Percentiles rank a stretch among this genome's conserved stretches.
These are phyloP conservation scores for Lindgomyces ingoldianus DNA, from an alignment of 495 filamentous ascomycete genomes.

Conservation along the genomic window DNA sequence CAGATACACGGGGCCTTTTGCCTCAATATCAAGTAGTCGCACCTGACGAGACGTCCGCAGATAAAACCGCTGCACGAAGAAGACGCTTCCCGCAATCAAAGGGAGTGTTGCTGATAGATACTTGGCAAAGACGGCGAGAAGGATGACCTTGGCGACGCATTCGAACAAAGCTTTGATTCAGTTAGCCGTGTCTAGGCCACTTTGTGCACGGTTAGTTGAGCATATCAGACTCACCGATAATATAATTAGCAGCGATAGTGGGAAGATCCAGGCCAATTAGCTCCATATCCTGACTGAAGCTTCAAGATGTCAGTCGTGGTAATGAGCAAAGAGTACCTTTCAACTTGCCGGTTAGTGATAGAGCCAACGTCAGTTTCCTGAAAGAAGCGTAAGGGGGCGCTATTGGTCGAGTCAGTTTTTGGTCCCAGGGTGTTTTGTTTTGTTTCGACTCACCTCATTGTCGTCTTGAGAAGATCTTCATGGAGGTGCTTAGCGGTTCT, in stretches of 20 bases:
- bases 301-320: slow-evolving; percentile 2
- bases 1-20: slow-evolving; percentile 50
- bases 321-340: neutral
- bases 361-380: slow-evolving; percentile 1
- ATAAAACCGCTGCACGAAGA: slow-evolving; percentile 56
- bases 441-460: slow-evolving; percentile 1
- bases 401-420: neutral
- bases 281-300: slow-evolving; percentile 5
- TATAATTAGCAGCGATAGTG: neutral
- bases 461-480: slow-evolving; percentile 3
- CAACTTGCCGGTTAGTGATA: slow-evolving; percentile 1
- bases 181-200: slow-evolving; percentile 1
- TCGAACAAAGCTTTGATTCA: slow-evolving; percentile 5
- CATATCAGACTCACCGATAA: slow-evolving; percentile 2
- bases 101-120: slow-evolving; percentile 10
- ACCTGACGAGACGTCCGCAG: slow-evolving; percentile 60
- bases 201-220: neutral
- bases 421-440: neutral
- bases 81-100: slow-evolving; percentile 38
- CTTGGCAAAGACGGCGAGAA: slow-evolving; percentile 12
- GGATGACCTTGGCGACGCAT: slow-evolving; percentile 13
- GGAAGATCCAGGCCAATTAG: slow-evolving; percentile 1
- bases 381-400: slow-evolving; percentile 1
- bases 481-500: slow-evolving; percentile 1
- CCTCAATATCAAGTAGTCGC: slow-evolving; percentile 59